Evolutionary conservation across 208 protist species (phyloP).

Genomic region (Wallacemonas sp.): DNA sequence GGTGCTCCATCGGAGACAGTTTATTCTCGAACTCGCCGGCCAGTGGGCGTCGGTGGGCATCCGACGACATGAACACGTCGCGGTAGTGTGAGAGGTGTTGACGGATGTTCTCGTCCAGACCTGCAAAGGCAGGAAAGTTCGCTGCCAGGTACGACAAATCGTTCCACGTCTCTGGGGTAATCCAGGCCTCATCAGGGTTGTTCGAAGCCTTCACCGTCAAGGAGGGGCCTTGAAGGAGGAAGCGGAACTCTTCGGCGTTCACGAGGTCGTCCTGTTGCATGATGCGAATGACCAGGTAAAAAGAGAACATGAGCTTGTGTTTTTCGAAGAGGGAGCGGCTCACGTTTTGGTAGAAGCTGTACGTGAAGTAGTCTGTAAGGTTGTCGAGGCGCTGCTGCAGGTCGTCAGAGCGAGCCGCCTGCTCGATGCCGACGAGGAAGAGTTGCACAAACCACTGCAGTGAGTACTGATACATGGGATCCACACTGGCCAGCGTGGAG

Average conservation of each 20-base stretch:
- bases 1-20: slow-evolving; percentile 93
- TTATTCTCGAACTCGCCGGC: slow-evolving; percentile 72
- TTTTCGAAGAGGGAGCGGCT: slow-evolving; percentile 95
- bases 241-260: slow-evolving; percentile 88
- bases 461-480: slow-evolving; percentile 98
- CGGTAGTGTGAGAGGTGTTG: slow-evolving; percentile 74
- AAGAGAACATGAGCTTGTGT: slow-evolving; percentile 96
- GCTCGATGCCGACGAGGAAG: slow-evolving; percentile 92
- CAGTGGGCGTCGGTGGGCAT: slow-evolving; percentile 84
- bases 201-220: slow-evolving; percentile 60
- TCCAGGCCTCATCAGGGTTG: slow-evolving; percentile 92
- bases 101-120: slow-evolving; percentile 81
- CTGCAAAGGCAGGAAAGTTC: slow-evolving; percentile 88
- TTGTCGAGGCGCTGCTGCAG: slow-evolving; percentile 84
- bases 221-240: slow-evolving; percentile 91
- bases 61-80: slow-evolving; percentile 91
- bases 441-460: slow-evolving; percentile 97
- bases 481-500: slow-evolving; percentile 93
- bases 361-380: slow-evolving; percentile 95
- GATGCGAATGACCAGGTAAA: slow-evolving; percentile 93
- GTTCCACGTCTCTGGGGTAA: slow-evolving; percentile 94
- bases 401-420: slow-evolving; percentile 76
- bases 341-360: slow-evolving; percentile 96
- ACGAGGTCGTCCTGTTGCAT: slow-evolving; percentile 65
- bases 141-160: slow-evolving; percentile 88